Percentiles rank a stretch among this genome's conserved stretches.
Conservation (phyloP, 306 rosid species). For the Trichosanthes truncata region DNA sequence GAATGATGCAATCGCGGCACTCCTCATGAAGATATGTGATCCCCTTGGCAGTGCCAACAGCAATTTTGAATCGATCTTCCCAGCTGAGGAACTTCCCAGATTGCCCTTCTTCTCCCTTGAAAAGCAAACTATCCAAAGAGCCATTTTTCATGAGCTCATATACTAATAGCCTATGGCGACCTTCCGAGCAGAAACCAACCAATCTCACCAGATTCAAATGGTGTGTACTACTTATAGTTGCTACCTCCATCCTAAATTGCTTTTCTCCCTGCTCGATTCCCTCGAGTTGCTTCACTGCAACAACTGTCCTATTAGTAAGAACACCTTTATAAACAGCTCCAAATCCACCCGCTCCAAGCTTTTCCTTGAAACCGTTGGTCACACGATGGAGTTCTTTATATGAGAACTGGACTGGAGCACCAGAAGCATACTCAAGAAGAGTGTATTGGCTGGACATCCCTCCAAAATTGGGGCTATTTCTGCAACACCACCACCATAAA, state of each 20-base stretch:
- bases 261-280: constrained; percentile 87
- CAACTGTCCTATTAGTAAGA: constrained; percentile 56
- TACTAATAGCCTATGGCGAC: constrained; percentile 72
- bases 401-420: constrained; percentile 79
- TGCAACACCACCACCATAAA: constrained; percentile 74
- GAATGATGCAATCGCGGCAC: constrained; percentile 81
- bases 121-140: constrained; percentile 58
- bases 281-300: constrained; percentile 82
- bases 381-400: constrained; percentile 62
- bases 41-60: constrained; percentile 78
- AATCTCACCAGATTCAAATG: constrained; percentile 82
- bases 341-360: constrained; percentile 85
- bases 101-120: constrained; percentile 23
- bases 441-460: constrained; percentile 61
- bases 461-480: constrained; percentile 36
- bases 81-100: constrained; percentile 49
- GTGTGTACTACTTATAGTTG: constrained; percentile 79
- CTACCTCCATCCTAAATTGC: constrained; percentile 83
- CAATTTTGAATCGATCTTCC: constrained; percentile 55
- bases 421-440: constrained; percentile 96
- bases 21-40: constrained; percentile 87
- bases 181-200: constrained; percentile 87
- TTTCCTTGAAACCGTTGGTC: constrained; percentile 78
- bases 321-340: constrained; percentile 70
- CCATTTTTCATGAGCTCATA: constrained; percentile 83